A percentile compares a stretch with the other conserved stretches of the same genome.
phyloP scores from a whole-genome alignment of 2,329 filamentous ascomycete species.

The Calonectria hawksworthii region DNA sequence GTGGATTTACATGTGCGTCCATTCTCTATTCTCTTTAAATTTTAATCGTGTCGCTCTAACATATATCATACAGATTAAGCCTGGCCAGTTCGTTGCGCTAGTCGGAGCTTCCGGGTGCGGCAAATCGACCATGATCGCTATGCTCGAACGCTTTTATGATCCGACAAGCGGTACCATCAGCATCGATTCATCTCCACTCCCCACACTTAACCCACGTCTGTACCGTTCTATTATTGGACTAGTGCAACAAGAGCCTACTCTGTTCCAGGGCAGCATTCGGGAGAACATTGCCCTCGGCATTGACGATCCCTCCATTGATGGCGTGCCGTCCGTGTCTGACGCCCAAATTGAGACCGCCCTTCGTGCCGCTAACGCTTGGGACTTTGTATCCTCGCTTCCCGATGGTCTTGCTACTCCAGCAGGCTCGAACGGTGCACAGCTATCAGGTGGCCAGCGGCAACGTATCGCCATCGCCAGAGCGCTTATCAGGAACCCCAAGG shows the following conservation, averaged over 20 bases:
- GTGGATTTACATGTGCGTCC: slow-evolving; percentile 46
- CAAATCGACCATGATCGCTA: slow-evolving; percentile 72
- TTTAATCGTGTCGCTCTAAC: not conserved
- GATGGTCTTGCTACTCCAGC: slow-evolving; percentile 71
- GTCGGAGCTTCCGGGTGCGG: slow-evolving; percentile 69
- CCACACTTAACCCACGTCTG: slow-evolving; percentile 60
- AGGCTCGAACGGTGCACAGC: slow-evolving; percentile 73
- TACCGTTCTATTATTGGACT: slow-evolving; percentile 67
- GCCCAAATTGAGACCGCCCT: slow-evolving; percentile 60
- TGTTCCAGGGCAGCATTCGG: slow-evolving; percentile 86
- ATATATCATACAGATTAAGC: slow-evolving; percentile 49
- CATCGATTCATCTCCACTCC: slow-evolving; percentile 59
- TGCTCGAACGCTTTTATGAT: slow-evolving; percentile 63
- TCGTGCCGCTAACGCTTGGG: slow-evolving; percentile 63
- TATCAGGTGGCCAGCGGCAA: slow-evolving; percentile 79
- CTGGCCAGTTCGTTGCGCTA: slow-evolving; percentile 66
- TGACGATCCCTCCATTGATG: slow-evolving; percentile 33
- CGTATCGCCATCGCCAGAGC: slow-evolving; percentile 77
- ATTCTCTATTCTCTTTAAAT: not conserved
- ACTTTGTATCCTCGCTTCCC: slow-evolving; percentile 56
- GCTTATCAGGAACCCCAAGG: slow-evolving; percentile 56
- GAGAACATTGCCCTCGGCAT: slow-evolving; percentile 77
- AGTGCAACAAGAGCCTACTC: slow-evolving; percentile 71
- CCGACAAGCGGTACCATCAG: slow-evolving; percentile 60
- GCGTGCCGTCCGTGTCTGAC: slow-evolving; percentile 31